phyloP scores from a whole-genome alignment of 23 red algal genomes.

The Pyropia haitanensis region DNA sequence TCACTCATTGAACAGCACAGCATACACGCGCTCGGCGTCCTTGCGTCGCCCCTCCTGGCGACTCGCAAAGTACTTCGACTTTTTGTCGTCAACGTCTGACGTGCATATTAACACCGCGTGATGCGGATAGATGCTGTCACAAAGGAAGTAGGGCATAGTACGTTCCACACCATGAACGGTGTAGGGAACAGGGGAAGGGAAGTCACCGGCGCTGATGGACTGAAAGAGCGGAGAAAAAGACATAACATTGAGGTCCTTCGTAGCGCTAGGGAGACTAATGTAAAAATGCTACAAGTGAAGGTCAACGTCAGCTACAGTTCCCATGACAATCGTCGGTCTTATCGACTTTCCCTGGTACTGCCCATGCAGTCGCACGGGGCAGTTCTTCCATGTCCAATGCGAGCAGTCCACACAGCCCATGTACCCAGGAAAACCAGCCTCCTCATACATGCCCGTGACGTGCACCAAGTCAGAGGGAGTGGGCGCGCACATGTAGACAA shows the following conservation, averaged over 20 bases:
- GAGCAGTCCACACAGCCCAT: slow-evolving; percentile 2
- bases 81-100: too few species aligned
- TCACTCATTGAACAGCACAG: background rate
- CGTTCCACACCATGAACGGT: background rate
- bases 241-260: slow-evolving; percentile 22
- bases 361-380: slow-evolving; percentile 7
- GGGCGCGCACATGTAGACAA: slow-evolving; percentile 1
- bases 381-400: slow-evolving; percentile 15
- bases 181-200: background rate
- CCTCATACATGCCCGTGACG: background rate
- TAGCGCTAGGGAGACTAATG: background rate
- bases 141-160: slow-evolving; percentile 10
- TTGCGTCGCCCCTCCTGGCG: background rate
- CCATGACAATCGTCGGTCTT: slow-evolving; percentile 15
- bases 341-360: slow-evolving; percentile 23
- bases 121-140: slow-evolving; percentile 7
- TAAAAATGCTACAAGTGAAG: slow-evolving; percentile 7
- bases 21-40: background rate
- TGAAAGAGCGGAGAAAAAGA: background rate
- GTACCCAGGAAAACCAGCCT: slow-evolving; percentile 7
- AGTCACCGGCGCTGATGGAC: slow-evolving; percentile 1
- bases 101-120: background rate
- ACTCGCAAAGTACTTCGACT: too few species aligned
- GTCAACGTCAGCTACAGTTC: slow-evolving; percentile 1
- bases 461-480: background rate